Percentiles rank a stretch among this genome's conserved stretches.
Evolutionary conservation across 495 filamentous ascomycete genomes (phyloP).

Genomic region (Penicillium manginii): DNA sequence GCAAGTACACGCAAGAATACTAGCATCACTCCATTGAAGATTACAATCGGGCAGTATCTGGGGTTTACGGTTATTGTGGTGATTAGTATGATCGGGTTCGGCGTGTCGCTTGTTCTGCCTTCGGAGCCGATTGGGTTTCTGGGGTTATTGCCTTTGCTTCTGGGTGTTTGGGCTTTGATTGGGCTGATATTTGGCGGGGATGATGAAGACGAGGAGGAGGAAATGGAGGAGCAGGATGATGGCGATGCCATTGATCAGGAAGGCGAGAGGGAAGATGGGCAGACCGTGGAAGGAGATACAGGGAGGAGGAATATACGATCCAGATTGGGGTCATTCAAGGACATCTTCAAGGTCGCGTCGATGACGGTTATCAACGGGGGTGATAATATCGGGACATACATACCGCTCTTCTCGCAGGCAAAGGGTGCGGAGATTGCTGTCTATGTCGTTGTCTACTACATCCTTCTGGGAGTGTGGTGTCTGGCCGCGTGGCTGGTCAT

Average conservation of each 20-base stretch:
- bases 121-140: conserved; percentile 13
- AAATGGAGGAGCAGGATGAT: neutral
- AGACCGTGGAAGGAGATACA: too few relatives aligned
- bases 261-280: neutral
- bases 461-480: conserved; percentile 6
- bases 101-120: conserved; percentile 10
- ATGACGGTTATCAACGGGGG: conserved; percentile 12
- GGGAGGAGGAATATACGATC: too few relatives aligned
- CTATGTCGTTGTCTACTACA: conserved; percentile 11
- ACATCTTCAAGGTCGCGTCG: conserved; percentile 3
- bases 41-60: conserved; percentile 10
- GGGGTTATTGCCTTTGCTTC: conserved; percentile 6
- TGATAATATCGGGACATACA: conserved; percentile 14
- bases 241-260: neutral
- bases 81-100: conserved; percentile 11
- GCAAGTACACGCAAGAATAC: conserved; percentile 1
- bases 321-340: neutral
- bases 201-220: conserved; percentile 1
- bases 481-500: conserved; percentile 6
- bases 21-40: conserved; percentile 5
- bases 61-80: conserved; percentile 9
- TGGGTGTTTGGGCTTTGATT: conserved; percentile 7
- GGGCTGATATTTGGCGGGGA: neutral
- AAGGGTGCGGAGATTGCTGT: conserved; percentile 8
- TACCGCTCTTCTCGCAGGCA: conserved; percentile 13